A percentile compares a stretch with the other conserved stretches of the same genome.
Conservation (phyloP, 768 basidiomycete species). For the Tricholomella constricta region DNA sequence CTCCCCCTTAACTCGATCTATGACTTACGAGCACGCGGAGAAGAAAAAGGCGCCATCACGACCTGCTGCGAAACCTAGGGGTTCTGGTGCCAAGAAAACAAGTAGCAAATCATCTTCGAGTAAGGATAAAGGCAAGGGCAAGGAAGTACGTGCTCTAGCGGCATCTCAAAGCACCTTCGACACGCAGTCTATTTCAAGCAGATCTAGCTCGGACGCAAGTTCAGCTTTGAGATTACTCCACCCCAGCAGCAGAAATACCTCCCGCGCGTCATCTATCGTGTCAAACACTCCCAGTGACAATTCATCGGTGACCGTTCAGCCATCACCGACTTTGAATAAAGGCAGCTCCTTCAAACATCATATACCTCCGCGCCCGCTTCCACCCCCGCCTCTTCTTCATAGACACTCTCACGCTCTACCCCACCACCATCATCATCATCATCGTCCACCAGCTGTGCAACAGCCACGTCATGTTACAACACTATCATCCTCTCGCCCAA, state of each 20-base stretch:
- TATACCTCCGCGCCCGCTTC: slow-evolving; percentile 16
- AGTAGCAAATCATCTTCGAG: slow-evolving; percentile 13
- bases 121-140: slow-evolving; percentile 38
- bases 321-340: slow-evolving; percentile 34
- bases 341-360: slow-evolving; percentile 19
- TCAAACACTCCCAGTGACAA: slow-evolving; percentile 36
- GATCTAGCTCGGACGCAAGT: slow-evolving; percentile 42
- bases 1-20: slow-evolving; percentile 1
- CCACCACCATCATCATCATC: slow-evolving; percentile 35
- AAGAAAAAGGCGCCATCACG: slow-evolving; percentile 8
- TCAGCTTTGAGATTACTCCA: slow-evolving; percentile 36
- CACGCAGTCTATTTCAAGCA: slow-evolving; percentile 21
- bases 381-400: slow-evolving; percentile 23
- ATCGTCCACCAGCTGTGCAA: slow-evolving; percentile 27
- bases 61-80: slow-evolving; percentile 12
- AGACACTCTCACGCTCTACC: slow-evolving; percentile 20
- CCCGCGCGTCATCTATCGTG: slow-evolving; percentile 53
- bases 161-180: slow-evolving; percentile 15
- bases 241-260: slow-evolving; percentile 31
- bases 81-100: slow-evolving; percentile 4
- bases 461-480: slow-evolving; percentile 24
- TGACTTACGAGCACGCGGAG: slow-evolving; percentile 10
- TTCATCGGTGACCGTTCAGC: slow-evolving; percentile 20
- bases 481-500: slow-evolving; percentile 8
- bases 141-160: slow-evolving; percentile 22